These are phyloP conservation scores for Neoarthrinium moseri DNA, from an alignment of 2,329 filamentous ascomycete genomes.

Conservation along the genomic window DNA sequence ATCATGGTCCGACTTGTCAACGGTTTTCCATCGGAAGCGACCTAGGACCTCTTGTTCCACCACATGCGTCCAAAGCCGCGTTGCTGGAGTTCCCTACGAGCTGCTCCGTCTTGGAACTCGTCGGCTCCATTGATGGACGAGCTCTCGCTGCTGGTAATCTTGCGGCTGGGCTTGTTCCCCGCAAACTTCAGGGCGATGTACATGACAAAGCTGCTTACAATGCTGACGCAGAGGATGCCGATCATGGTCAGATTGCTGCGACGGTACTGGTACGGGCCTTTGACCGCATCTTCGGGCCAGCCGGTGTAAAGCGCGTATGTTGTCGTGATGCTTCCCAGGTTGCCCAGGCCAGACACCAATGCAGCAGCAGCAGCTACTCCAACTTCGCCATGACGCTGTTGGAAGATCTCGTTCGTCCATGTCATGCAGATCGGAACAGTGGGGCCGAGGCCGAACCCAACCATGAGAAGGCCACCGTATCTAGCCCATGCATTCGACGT, in stretches of 20 bases:
- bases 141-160: constrained; percentile 34
- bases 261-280: constrained; percentile 70
- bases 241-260: constrained; percentile 88
- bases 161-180: constrained; percentile 51
- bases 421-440: constrained; percentile 94
- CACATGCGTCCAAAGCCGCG: constrained; percentile 53
- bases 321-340: constrained; percentile 80
- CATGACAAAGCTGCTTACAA: constrained; percentile 70
- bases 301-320: constrained; percentile 88
- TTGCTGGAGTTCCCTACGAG: constrained; percentile 55
- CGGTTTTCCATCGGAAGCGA: constrained; percentile 7
- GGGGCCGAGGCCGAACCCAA: constrained; percentile 86
- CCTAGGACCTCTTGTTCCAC: constrained; percentile 30
- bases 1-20: constrained; percentile 11
- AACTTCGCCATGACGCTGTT: constrained; percentile 84
- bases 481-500: constrained; percentile 71
- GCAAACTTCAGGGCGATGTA: constrained; percentile 60
- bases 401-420: constrained; percentile 90
- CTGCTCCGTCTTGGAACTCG: constrained; percentile 59
- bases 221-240: constrained; percentile 77
- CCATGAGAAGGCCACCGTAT: constrained; percentile 84
- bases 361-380: constrained; percentile 85
- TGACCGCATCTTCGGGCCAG: constrained; percentile 73
- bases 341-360: constrained; percentile 82
- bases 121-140: constrained; percentile 37